Base-by-base conservation (phyloP, 208 protist genomes). In the Trypanosoma caninum region DNA sequence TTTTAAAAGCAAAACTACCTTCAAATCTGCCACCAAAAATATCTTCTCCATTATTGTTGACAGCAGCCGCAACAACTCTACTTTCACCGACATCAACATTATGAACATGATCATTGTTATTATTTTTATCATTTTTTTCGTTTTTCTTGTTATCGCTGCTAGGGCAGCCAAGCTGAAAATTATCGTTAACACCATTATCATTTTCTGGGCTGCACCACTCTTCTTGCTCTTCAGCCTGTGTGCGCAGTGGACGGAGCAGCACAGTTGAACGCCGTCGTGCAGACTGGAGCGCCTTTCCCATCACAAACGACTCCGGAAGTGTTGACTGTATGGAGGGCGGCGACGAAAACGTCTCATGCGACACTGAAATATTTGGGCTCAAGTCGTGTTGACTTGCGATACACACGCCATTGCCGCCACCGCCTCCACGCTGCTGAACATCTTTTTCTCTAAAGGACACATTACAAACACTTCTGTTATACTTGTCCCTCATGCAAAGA, bases 241-340 rank as follows among this genome's bases (percentile, higher is more conserved):
- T n/a, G n/a, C n/a, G n/a, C n/a, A n/a, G n/a, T n/a, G n/a, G n/a
- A n/a, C n/a, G n/a, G n/a, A n/a, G n/a, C n/a, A n/a, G n/a, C n/a
- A n/a, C n/a, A n/a, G n/a, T n/a, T n/a, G n/a, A n/a, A n/a, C n/a
- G n/a, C n/a, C n/a, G n/a, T n/a, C n/a, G 38, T 18, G 4, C 31
- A 18, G 4, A 13, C 3, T 51, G 1, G 6, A 3, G 30, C 46
- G 30, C 30, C 18, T 14, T 23, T 16, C 30, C 28, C 2, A 54
- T 4, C 7, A 14, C 3, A 0, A 53, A 45, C 10, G 57, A 53
- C 6, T 25, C 42, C 13, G 57, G 44, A 25, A 54, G 44, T 18
- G 57, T 63, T 25, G 45, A 52, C 27, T 52, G 30, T 2, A 63
- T 2, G 9, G 31, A 41, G 3, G 42, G 57, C n/a, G 57, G 45